Evolutionary conservation across 2,329 filamentous ascomycete genomes (phyloP), one percentile per base, ranked within the genome.

Genomic region (Ascochyta viciae-villosae): DNA sequence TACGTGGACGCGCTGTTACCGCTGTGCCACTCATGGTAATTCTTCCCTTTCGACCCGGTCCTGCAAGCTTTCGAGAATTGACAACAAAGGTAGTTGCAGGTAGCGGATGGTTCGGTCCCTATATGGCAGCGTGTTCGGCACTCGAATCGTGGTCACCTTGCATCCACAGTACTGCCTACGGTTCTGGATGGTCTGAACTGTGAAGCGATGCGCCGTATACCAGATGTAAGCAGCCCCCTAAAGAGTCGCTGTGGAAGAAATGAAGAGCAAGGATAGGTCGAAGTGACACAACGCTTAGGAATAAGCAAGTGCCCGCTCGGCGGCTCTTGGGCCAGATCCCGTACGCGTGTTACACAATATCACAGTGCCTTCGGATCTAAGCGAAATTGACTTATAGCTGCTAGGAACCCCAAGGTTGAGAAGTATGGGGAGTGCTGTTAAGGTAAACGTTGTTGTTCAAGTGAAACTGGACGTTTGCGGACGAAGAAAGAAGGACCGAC

Each of bases 11-110:
- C 15, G 38, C 46, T 49, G 54, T 37, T 22, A 6, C 16, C 24
- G 34, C 49, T 8, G 34, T 72, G 27, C 60, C 66, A 49, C 63
- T 67, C 70, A 73, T 74, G 23, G 26, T 57, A 39, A 15, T 4
- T 3, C 33, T 15, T 26, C 7, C n/a, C 6, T n/a, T 10, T 10
- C 3, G 12, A 4, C 15, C 6, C 19, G 6, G 24, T 6, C 16
- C 7, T 8, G 19, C 7, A 13, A 12, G 12, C 9, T n/a, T 23
- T 29, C 4, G 9, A 15, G 9, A 3, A 16, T 22, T 10, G 19
- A 9, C 13, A 19, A 34, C 4, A 33, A 15, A 13, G 1, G 33
- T 45, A 22, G 10, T 7, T 10, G 3, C 6, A 23, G 12, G 12
- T n/a, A 22, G 7, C 13, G 5, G 16, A 24, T 7, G 4, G 12